Evolutionary conservation across 2,329 filamentous ascomycete species (phyloP).

Genomic region (Fusarium mundagurra): DNA sequence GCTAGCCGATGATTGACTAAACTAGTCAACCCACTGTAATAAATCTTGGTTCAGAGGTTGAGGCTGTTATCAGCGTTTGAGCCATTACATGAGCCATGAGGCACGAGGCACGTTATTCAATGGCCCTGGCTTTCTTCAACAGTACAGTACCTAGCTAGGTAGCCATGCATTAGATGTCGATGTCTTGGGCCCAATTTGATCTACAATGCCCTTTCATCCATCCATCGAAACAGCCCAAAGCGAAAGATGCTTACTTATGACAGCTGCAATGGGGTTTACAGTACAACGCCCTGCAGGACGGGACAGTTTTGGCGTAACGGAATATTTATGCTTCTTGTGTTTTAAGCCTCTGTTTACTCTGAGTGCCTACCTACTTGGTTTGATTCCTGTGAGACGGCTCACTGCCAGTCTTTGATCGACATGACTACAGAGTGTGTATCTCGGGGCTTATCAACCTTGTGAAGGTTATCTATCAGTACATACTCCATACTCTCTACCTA

Average conservation of each 20-base stretch:
- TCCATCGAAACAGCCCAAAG: neutral
- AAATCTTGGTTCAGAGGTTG: conserved; percentile 4
- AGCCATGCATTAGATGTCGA: neutral
- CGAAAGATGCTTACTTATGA: neutral
- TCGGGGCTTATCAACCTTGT: neutral
- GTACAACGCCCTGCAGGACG: neutral
- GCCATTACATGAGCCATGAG: neutral
- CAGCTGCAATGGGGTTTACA: neutral
- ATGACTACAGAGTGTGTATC: neutral
- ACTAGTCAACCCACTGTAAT: neutral
- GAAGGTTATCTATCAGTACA: neutral
- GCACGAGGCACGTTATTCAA: neutral
- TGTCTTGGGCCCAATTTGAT: neutral
- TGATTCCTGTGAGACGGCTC: neutral
- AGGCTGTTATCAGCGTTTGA: neutral
- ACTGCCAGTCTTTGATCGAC: neutral
- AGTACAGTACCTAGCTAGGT: neutral
- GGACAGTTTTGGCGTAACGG: neutral
- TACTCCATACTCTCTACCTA: too few species aligned
- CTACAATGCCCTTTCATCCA: neutral
- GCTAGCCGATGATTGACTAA: neutral
- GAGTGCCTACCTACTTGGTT: neutral
- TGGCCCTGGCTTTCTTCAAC: neutral
- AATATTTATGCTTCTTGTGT: neutral
- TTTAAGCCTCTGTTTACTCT: neutral